Base-by-base conservation (phyloP, 352 stramenopile genomes). In the Phytophthora kernoviae region DNA sequence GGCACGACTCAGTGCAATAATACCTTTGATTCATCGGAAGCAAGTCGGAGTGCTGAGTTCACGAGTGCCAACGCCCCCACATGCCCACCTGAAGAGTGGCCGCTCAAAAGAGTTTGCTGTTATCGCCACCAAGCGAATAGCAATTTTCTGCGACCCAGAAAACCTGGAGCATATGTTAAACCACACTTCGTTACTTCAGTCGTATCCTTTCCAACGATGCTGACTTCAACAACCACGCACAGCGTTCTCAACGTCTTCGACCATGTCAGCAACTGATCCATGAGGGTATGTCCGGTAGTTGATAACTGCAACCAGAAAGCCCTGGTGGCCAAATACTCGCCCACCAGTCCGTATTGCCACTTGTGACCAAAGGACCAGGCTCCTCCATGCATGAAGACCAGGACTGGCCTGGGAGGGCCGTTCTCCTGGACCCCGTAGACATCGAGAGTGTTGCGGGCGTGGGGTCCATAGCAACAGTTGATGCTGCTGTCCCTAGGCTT, bases 341-440 rank as follows among this genome's bases (percentile, higher is more conserved):
- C 84, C 18, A 91, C 81, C 14, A 88, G 65, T 18, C 67, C 77
- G 53, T 90, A 93, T 67, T 93, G 81, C 79, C 81, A 93, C 68
- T 91, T 89, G 62, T 90, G 77, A 2, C 77, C 82, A 34, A 87
- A 89, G n/a, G 79, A 81, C 81, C 81, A 93, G n/a, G 77, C 84
- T n/a, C 90, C 93, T 42, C 93, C 93, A 18, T 95, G 88, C 55
- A 97, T 73, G 55, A 98, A 98, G 27, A 98, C 69, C 5, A 98
- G 57, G 26, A 98, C 85, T 10, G 92, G 92, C 42, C 60, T 73
- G 39, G 45, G 43, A 12, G 11, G 11, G 4, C 18, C 10, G 11
- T n/a, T 26, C 15, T 37, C 54, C 21, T 76, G 34, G 20, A 79
- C 68, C 17, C 81, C 83, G 36, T 89, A 90, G 30, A 92, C 40